Base-by-base conservation (phyloP, 2,329 filamentous ascomycete genomes). In the Aspergillus terreus region DNA sequence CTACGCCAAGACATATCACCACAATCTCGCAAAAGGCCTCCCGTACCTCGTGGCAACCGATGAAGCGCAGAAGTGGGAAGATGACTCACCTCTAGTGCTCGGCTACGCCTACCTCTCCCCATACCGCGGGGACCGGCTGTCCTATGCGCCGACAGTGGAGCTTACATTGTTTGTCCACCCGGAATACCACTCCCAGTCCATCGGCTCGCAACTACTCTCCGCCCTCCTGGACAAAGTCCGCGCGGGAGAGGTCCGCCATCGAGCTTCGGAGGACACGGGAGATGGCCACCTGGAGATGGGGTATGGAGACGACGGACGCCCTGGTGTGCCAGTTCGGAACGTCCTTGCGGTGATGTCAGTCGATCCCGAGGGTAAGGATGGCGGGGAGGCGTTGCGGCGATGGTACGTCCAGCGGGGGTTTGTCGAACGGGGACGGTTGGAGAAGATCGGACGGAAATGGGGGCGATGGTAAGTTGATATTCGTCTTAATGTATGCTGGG, bases 351-450 rank as follows among this genome's bases (percentile, higher is more conserved):
- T 68, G 40, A 74, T 75, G 68, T 62, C 70, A 0, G 62, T 74
- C 17, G 69, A 74, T 58, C 62, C 67, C 15, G 59, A 64, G 2
- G 60, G 60, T 4, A 65, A 59, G 50, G 61, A 62, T 6, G 57
- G 63, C 0, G 70, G 68, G 0, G 60, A 72, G 35, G 63, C 58
- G 0, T 50, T 74, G 40, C 59, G 67, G 49, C 64, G 65, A 44
- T 74, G 68, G 66, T 75, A 72, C 51, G 49, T 64, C n/a, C 57
- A 63, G 44, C 64, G 67, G 50, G 71, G 72, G 0, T 75, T 75
- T 57, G 59, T 67, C 23, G 62, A 73, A 50, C 61, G 66, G 2
- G 72, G 71, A 17, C 64, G 70, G 46, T 52, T 75, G 52, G 63
- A 69, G 41, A 63, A 63, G 4, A 66, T 73, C 19, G 72, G 71